Evolutionary conservation across 1,284 basidiomycete species (phyloP), one percentile per base, ranked within the genome.

Genomic region (Volvariella surrecta): DNA sequence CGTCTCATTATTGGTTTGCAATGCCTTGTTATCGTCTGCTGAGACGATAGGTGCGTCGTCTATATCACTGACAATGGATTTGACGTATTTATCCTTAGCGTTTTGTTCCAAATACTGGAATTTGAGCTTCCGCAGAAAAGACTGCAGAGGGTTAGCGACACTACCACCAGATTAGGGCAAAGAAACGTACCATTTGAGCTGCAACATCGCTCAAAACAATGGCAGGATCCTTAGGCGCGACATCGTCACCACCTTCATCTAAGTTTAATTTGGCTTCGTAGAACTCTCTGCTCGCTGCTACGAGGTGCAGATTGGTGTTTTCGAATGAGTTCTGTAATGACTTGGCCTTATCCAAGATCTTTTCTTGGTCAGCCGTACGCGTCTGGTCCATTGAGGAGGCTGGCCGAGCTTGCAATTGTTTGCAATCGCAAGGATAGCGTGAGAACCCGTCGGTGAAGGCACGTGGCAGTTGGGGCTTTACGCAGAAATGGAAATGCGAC

Each of bases 21-120:
- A 69, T 28, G 70, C 70, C 47, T 84, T 78, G 52, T 89, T 90
- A 50, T 85, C 81, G 18, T 82, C 82, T 4, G 76, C 76, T 2
- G 77, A 81, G 28, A 89, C 78, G 40, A 79, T 73, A 3, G 82
- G 81, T 0, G 86, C 84, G 47, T 89, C 83, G 48, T 87, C 79
- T 49, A 81, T 82, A 45, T 90, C 82, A 56, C 81, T 86, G 40
- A 90, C 83, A 51, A 92, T 89, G 0, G 77, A 79, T 56, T 82
- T 83, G 54, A 91, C 72, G 55, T 91, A 92, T 58, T 83, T 79
- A 50, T 88, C 77, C 58, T 92, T 92, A 2, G 89, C 86, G 52
- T 89, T 87, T 59, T 89, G 85, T 54, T 92, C 88, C 17, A 91
- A 66, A 54, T 88, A 90, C 49, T 84, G 82, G 54, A 88, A 89